These are phyloP conservation scores for Fusarium paranaense DNA, from an alignment of 2,329 filamentous ascomycete species.

Conservation along the genomic window DNA sequence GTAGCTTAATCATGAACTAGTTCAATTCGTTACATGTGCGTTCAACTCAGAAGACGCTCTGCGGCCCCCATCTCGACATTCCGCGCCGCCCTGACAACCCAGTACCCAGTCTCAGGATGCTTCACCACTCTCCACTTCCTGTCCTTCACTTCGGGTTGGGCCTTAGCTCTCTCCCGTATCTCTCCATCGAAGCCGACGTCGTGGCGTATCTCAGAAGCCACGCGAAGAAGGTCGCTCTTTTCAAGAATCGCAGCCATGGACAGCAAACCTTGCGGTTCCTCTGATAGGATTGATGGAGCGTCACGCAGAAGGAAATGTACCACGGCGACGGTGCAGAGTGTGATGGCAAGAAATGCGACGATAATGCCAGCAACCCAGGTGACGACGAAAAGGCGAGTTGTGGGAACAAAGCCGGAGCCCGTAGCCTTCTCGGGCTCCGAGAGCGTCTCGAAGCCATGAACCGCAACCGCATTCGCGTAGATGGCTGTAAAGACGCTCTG, in stretches of 20 bases:
- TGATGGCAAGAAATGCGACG: conserved; percentile 9
- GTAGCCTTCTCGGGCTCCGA: not conserved
- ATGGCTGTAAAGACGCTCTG: conserved; percentile 13
- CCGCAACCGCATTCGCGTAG: conserved; percentile 7
- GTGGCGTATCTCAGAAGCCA: conserved; percentile 3
- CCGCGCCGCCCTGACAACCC: conserved; percentile 1
- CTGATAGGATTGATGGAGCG: conserved; percentile 11
- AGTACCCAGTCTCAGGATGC: not conserved
- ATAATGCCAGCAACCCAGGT: conserved; percentile 17
- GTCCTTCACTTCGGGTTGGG: conserved; percentile 3
- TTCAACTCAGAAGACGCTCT: conserved; percentile 3
- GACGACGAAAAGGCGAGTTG: conserved; percentile 18
- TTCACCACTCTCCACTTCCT: conserved; percentile 9
- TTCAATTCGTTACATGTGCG: not conserved
- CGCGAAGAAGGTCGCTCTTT: conserved; percentile 9
- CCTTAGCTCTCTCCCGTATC: conserved; percentile 9
- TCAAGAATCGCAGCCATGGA: conserved; percentile 17
- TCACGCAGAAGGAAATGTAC: conserved; percentile 1
- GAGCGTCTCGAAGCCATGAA: conserved; percentile 8
- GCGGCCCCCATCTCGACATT: not conserved
- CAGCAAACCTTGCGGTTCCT: conserved; percentile 19
- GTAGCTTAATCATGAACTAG: not conserved
- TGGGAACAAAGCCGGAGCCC: not conserved
- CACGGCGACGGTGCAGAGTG: not conserved
- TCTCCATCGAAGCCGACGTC: not conserved